These are phyloP conservation scores for Barnettozyma salicaria DNA, from an alignment of 805 yeast species.

Conservation along the genomic window DNA sequence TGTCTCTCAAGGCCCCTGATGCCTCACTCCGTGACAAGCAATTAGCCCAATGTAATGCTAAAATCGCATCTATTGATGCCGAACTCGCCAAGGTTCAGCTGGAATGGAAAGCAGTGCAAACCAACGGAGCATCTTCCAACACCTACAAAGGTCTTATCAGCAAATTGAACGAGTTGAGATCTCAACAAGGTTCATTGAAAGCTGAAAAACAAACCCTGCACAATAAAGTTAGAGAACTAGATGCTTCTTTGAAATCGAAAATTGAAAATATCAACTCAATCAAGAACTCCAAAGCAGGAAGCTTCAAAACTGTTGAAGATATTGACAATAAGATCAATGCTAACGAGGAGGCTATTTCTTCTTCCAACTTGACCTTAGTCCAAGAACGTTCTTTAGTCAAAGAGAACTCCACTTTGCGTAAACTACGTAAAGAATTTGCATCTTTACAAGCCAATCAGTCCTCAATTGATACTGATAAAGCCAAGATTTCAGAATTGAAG, in stretches of 20 bases:
- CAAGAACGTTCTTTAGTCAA: slow-evolving; percentile 83
- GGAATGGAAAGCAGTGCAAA: slow-evolving; percentile 40
- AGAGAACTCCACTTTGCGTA: slow-evolving; percentile 80
- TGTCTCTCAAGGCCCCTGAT: slow-evolving; percentile 69
- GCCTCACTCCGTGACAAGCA: slow-evolving; percentile 45
- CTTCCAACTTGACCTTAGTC: slow-evolving; percentile 78
- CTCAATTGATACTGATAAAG: slow-evolving; percentile 72
- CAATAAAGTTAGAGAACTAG: slow-evolving; percentile 68
- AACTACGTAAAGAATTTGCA: slow-evolving; percentile 71
- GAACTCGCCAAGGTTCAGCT: slow-evolving; percentile 34
- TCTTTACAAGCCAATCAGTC: slow-evolving; percentile 69
- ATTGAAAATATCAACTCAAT: slow-evolving; percentile 66
- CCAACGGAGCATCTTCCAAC: slow-evolving; percentile 1
- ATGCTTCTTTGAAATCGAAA: slow-evolving; percentile 66
- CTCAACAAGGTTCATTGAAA: slow-evolving; percentile 43
- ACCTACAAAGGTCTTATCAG: slow-evolving; percentile 33
- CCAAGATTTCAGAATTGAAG: slow-evolving; percentile 70
- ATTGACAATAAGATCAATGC: slow-evolving; percentile 58
- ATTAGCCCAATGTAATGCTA: slow-evolving; percentile 42
- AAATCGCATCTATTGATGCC: slow-evolving; percentile 8
- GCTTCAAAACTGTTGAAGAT: slow-evolving; percentile 60
- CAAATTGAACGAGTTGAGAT: slow-evolving; percentile 40
- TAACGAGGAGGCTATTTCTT: slow-evolving; percentile 68
- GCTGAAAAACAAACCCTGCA: slow-evolving; percentile 38
- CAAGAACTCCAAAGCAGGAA: slow-evolving; percentile 51